phyloP scores from a whole-genome alignment of 73 alveolate genomes.

The Blepharisma stoltei region DNA sequence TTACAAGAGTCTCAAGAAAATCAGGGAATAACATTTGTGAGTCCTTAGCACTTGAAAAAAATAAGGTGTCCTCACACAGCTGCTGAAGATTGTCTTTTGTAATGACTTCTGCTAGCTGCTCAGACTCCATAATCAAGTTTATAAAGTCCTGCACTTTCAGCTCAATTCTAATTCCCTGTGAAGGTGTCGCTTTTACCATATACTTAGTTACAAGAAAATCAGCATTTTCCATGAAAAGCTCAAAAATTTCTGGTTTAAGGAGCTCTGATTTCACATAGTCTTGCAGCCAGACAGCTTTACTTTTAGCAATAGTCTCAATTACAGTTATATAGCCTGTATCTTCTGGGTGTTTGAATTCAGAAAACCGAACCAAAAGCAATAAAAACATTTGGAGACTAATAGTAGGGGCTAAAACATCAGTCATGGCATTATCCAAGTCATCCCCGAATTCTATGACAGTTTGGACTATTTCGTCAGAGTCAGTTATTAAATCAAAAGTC shows the following conservation, averaged over 20 bases:
- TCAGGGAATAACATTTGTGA: conserved; percentile 16
- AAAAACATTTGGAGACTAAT: background rate
- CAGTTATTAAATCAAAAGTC: conserved; percentile 23
- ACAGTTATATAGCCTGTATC: conserved; percentile 3
- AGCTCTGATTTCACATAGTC: conserved; percentile 23
- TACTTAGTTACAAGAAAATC: background rate
- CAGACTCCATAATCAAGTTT: background rate
- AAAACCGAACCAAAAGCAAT: background rate
- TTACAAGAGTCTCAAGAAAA: conserved; percentile 23
- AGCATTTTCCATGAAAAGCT: conserved; percentile 16
- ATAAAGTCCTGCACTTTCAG: conserved; percentile 4
- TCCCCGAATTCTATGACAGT: background rate
- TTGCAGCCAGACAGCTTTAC: conserved; percentile 19
- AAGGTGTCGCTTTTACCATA: background rate
- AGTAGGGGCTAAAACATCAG: background rate
- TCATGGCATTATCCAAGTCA: background rate
- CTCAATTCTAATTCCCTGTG: background rate
- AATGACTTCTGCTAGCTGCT: conserved; percentile 25
- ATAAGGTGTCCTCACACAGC: conserved; percentile 28
- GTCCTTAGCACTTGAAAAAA: background rate
- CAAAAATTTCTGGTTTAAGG: conserved; percentile 33
- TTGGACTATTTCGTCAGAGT: conserved; percentile 3
- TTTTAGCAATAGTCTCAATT: conserved; percentile 17
- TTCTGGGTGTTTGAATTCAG: conserved; percentile 13
- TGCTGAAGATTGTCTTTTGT: conserved; percentile 7